Percentiles rank a stretch among this genome's conserved stretches.
Evolutionary conservation across 352 stramenopile species (phyloP).

Genomic region (Globisporangium acanthophoron): DNA sequence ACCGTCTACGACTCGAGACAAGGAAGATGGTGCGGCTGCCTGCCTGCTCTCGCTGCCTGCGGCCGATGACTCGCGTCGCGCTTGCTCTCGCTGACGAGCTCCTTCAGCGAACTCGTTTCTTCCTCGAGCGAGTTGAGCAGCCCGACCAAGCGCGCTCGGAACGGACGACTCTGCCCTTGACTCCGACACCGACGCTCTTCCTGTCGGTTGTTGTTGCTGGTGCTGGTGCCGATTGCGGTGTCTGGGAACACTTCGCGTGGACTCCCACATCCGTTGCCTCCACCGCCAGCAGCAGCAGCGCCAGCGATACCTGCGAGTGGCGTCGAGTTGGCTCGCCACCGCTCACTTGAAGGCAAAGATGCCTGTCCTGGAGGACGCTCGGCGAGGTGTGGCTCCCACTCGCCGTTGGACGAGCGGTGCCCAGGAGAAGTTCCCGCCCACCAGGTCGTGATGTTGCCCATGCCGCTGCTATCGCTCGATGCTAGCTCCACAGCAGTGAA

Average conservation of each 20-base stretch:
- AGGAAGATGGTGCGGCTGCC: conserved; percentile 1
- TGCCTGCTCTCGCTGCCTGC: background rate
- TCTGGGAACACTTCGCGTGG: background rate
- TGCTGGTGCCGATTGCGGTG: background rate
- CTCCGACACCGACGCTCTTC: conserved; percentile 12
- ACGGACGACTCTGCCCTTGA: conserved; percentile 24
- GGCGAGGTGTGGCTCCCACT: conserved; percentile 7
- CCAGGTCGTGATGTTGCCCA: conserved; percentile 48
- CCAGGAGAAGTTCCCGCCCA: conserved; percentile 28
- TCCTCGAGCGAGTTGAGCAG: conserved; percentile 67
- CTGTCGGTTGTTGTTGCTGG: background rate
- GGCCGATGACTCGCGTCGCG: conserved; percentile 1
- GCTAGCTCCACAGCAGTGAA: conserved; percentile 25
- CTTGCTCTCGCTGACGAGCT: conserved; percentile 12
- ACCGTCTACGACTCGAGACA: conserved; percentile 5
- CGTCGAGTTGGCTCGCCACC: conserved; percentile 4
- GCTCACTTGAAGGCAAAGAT: background rate
- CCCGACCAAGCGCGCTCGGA: conserved; percentile 53
- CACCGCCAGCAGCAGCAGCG: background rate
- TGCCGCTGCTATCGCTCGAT: conserved; percentile 2
- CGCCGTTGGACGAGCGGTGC: conserved; percentile 3
- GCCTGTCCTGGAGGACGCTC: background rate
- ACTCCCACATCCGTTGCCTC: background rate
- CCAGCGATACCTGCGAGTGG: background rate
- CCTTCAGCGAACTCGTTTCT: conserved; percentile 48